Conservation (phyloP, 139 green algal species). For the Ulvella scutata region DNA sequence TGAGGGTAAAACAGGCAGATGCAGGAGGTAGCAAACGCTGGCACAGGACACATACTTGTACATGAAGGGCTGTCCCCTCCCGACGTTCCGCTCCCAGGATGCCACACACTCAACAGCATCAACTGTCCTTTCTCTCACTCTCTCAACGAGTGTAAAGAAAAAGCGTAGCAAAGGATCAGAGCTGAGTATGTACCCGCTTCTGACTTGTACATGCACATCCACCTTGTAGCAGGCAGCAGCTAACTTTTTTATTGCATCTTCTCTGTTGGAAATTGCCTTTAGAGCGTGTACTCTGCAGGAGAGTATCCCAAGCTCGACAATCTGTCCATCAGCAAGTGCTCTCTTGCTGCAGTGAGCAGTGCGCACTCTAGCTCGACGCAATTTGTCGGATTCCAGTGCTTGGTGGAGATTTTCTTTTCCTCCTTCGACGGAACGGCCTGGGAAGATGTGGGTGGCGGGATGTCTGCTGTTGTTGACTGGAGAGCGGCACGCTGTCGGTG, state of each 20-base stretch:
- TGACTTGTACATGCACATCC: neutral
- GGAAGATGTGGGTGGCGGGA: neutral
- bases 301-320: no score
- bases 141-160: neutral
- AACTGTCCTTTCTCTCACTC: neutral
- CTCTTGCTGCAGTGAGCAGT: no score
- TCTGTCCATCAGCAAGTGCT: no score
- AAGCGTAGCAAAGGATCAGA: neutral
- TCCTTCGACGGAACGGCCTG: neutral
- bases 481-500: neutral
- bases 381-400: neutral
- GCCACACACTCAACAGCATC: neutral
- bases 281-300: neutral
- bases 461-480: neutral
- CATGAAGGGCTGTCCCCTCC: neutral
- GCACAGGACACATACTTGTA: neutral
- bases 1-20: neutral
- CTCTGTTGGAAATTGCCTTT: neutral
- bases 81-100: neutral
- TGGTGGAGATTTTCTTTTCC: neutral
- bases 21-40: neutral
- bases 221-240: neutral
- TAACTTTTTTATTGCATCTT: neutral
- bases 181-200: neutral
- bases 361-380: neutral